Evolutionary conservation across 2,329 filamentous ascomycete genomes (phyloP).

Genomic region (Botryosphaeria dothidea): DNA sequence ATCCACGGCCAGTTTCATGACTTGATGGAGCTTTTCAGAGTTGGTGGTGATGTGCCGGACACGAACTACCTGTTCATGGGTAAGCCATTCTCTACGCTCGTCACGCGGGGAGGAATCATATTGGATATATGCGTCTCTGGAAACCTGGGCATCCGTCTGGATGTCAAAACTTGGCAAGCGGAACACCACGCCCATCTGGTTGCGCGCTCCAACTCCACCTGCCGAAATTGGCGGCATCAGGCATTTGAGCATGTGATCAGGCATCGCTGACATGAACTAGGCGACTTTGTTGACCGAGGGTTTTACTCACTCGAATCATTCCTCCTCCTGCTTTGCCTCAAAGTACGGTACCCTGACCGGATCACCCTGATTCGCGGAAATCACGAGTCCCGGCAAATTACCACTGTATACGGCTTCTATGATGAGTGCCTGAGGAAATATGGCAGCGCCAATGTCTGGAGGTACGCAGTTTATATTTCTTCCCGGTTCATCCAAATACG

Average conservation of each 20-base stretch:
- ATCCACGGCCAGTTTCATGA: slow-evolving; percentile 98
- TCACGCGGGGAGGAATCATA: too few relatives aligned
- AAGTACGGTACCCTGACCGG: slow-evolving; percentile 95
- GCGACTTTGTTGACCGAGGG: slow-evolving; percentile 95
- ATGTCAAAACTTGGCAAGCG: background rate
- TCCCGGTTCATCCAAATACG: too few relatives aligned
- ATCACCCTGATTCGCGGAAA: slow-evolving; percentile 96
- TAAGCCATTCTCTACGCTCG: slow-evolving; percentile 36
- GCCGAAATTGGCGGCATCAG: background rate
- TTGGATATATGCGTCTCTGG: background rate
- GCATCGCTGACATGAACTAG: slow-evolving; percentile 43
- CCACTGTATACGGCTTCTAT: slow-evolving; percentile 97
- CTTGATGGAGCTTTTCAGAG: slow-evolving; percentile 92
- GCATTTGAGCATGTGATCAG: background rate
- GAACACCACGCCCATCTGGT: background rate
- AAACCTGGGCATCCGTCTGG: background rate
- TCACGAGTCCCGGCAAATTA: slow-evolving; percentile 95
- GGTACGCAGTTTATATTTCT: slow-evolving; percentile 47
- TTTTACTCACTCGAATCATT: slow-evolving; percentile 99
- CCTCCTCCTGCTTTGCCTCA: slow-evolving; percentile 89
- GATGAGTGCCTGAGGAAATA: slow-evolving; percentile 97
- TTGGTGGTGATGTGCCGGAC: slow-evolving; percentile 90
- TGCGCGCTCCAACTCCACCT: background rate
- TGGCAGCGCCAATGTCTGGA: slow-evolving; percentile 94
- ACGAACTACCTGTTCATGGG: slow-evolving; percentile 98